phyloP scores from a whole-genome alignment of 371 early-diverging fungal genomes.

The Apophysomyces trapeziformis region DNA sequence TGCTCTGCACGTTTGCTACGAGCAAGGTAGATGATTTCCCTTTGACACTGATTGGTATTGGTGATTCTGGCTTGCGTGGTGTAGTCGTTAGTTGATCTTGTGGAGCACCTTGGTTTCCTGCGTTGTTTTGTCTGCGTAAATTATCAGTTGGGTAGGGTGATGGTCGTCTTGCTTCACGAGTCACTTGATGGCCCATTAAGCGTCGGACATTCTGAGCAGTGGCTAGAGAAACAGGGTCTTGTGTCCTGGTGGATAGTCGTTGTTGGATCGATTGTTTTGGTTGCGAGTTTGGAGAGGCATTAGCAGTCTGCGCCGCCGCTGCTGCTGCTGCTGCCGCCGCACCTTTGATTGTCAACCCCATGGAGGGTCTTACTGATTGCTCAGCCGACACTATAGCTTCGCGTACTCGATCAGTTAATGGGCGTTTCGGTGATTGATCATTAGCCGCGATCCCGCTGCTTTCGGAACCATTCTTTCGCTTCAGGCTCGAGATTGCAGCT shows the following conservation, averaged over 20 bases:
- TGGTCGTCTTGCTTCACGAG: not conserved
- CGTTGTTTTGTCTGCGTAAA: not conserved
- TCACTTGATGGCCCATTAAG: constrained; percentile 5
- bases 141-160: not conserved
- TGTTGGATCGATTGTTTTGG: not conserved
- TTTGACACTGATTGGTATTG: not conserved
- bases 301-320: not conserved
- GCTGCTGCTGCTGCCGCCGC: constrained; percentile 3
- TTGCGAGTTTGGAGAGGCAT: not conserved
- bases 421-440: not conserved
- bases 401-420: not conserved
- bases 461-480: not conserved
- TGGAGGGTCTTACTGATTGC: not conserved
- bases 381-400: constrained; percentile 2
- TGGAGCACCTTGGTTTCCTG: not conserved
- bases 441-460: not conserved
- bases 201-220: constrained; percentile 1
- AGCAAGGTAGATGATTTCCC: constrained; percentile 1
- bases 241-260: not conserved
- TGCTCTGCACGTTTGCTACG: not conserved
- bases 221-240: not conserved
- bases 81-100: not conserved
- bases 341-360: constrained; percentile 7
- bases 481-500: not conserved
- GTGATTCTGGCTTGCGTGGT: not conserved